These are phyloP conservation scores for Fraxinus velutina DNA, from an alignment of 305 asterid species.

Conservation along the genomic window DNA sequence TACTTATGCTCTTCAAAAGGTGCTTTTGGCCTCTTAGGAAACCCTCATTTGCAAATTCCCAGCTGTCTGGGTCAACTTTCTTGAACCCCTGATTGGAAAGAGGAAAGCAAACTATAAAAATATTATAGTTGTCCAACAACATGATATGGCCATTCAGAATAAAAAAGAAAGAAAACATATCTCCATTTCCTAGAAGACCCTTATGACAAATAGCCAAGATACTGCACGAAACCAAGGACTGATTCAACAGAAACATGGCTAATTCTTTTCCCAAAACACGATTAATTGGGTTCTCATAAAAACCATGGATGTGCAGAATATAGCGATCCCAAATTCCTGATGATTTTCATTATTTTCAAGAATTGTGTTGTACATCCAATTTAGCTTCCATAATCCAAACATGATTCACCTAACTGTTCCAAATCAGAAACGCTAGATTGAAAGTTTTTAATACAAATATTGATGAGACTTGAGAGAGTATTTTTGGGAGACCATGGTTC, in stretches of 20 bases:
- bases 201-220: neutral
- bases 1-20: conserved; percentile 36
- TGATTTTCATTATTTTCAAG: neutral
- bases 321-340: neutral
- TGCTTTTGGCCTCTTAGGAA: conserved; percentile 45
- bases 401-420: neutral
- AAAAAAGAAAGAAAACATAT: neutral
- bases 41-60: conserved; percentile 38
- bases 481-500: neutral
- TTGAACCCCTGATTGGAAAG: conserved; percentile 42
- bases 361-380: neutral
- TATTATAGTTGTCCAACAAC: conserved; percentile 35
- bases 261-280: neutral
- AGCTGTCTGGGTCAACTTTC: conserved; percentile 39
- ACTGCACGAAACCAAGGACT: neutral
- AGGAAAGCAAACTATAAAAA: conserved; percentile 51
- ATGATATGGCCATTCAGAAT: conserved; percentile 7
- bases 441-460: neutral
- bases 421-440: neutral
- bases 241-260: neutral
- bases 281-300: neutral
- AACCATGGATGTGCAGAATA: neutral
- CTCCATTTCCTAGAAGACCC: neutral
- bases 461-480: neutral
- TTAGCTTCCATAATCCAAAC: conserved; percentile 5